A percentile compares a stretch with the other conserved stretches of the same genome.
Conservation (phyloP, 1,139 yeast genomes). For the Hemisphaericaspora lyxosophila region DNA sequence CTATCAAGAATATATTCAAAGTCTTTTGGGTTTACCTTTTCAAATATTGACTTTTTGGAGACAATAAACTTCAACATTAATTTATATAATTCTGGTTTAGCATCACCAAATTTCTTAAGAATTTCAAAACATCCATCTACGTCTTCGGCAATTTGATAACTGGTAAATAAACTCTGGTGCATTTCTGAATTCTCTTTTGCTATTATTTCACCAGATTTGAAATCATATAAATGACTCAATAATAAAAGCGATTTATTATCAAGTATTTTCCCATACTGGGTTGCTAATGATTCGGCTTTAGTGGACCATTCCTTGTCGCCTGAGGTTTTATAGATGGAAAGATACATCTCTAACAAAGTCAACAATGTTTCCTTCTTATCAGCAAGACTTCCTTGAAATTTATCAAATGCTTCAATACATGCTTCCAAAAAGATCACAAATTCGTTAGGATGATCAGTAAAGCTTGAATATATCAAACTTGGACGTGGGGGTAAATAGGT, state of each 20-base stretch:
- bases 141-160: slow-evolving; percentile 59
- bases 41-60: slow-evolving; percentile 54
- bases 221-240: slow-evolving; percentile 64
- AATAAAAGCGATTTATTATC: slow-evolving; percentile 64
- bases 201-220: slow-evolving; percentile 47
- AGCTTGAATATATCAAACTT: slow-evolving; percentile 79
- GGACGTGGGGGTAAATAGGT: slow-evolving; percentile 94
- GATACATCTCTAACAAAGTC: slow-evolving; percentile 80
- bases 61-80: slow-evolving; percentile 66
- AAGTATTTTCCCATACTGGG: slow-evolving; percentile 40
- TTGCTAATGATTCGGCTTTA: slow-evolving; percentile 60
- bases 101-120: slow-evolving; percentile 58
- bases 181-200: slow-evolving; percentile 44
- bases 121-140: slow-evolving; percentile 56
- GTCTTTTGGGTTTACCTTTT: slow-evolving; percentile 46
- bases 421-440: slow-evolving; percentile 95
- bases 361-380: slow-evolving; percentile 73
- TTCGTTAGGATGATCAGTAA: slow-evolving; percentile 79
- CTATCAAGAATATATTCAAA: slow-evolving; percentile 51
- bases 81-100: slow-evolving; percentile 64
- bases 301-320: slow-evolving; percentile 52
- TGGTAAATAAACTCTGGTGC: slow-evolving; percentile 65
- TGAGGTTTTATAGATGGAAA: slow-evolving; percentile 52
- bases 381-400: slow-evolving; percentile 66
- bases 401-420: slow-evolving; percentile 76